phyloP scores from a whole-genome alignment of 345 rosid genomes.

The Brassica nigra region DNA sequence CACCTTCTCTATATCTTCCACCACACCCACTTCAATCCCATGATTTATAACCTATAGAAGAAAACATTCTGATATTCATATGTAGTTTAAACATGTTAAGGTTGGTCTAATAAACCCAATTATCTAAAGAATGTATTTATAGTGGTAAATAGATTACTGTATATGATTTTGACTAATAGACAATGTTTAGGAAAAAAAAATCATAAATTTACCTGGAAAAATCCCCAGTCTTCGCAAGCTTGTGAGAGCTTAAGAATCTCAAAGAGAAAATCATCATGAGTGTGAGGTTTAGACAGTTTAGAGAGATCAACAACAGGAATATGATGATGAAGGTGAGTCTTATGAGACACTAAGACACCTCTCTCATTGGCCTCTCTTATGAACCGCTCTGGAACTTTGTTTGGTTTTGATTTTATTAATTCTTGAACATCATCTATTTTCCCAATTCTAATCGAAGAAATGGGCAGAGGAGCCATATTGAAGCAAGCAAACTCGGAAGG shows the following conservation, averaged over 20 bases:
- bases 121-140: neutral
- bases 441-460: constrained; percentile 64
- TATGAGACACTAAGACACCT: constrained; percentile 42
- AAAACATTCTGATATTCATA: constrained; percentile 11
- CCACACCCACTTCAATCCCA: constrained; percentile 60
- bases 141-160: neutral
- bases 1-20: constrained; percentile 68
- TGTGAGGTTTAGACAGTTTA: constrained; percentile 48
- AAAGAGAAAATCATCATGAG: constrained; percentile 39
- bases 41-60: constrained; percentile 71
- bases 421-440: constrained; percentile 90
- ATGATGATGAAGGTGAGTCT: constrained; percentile 34
- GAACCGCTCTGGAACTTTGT: constrained; percentile 71
- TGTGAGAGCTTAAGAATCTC: constrained; percentile 55
- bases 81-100: neutral
- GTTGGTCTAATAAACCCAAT: neutral
- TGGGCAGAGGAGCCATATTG: constrained; percentile 67
- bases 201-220: constrained; percentile 68
- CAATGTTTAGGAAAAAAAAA: neutral
- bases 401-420: constrained; percentile 62
- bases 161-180: constrained; percentile 7
- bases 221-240: constrained; percentile 95
- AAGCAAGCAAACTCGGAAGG: constrained; percentile 19
- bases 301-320: constrained; percentile 78
- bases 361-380: constrained; percentile 65